Evolutionary conservation across 2,329 filamentous ascomycete genomes (phyloP).

Genomic region (Trichoderma endophyticum): DNA sequence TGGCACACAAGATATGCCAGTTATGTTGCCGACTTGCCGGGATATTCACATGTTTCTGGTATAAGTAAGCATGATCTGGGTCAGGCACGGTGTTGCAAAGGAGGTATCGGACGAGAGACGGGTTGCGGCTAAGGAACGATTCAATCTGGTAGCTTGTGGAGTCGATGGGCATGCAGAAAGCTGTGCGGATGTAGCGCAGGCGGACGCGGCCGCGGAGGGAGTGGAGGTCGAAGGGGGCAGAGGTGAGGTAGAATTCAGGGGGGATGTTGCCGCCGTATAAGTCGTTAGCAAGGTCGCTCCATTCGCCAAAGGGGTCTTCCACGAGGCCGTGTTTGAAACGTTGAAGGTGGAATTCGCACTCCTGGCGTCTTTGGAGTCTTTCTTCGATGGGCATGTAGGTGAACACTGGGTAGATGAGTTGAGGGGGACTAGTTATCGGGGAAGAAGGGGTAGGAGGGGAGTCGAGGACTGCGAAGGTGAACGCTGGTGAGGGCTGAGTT

Average conservation of each 20-base stretch:
- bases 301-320: not conserved
- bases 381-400: not conserved
- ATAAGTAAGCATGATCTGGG: not conserved
- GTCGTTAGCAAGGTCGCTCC: not conserved
- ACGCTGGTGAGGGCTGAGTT: not conserved
- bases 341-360: not conserved
- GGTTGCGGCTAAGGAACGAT: constrained; percentile 22
- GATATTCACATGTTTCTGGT: not conserved
- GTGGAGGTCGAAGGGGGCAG: not conserved
- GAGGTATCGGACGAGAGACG: constrained; percentile 24
- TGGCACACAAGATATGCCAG: not conserved
- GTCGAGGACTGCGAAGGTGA: not conserved
- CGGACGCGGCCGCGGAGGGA: not conserved
- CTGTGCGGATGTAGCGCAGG: constrained; percentile 18
- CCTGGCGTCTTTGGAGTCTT: not conserved
- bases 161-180: constrained; percentile 17
- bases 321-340: not conserved
- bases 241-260: not conserved
- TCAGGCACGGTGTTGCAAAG: not conserved
- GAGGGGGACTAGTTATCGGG: not conserved
- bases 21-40: not conserved
- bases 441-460: not conserved
- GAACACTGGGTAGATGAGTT: not conserved
- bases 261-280: not conserved
- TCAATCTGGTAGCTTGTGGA: constrained; percentile 14